Base-by-base conservation (phyloP, 2,329 filamentous ascomycete genomes). In the Cercospora citrullina region DNA sequence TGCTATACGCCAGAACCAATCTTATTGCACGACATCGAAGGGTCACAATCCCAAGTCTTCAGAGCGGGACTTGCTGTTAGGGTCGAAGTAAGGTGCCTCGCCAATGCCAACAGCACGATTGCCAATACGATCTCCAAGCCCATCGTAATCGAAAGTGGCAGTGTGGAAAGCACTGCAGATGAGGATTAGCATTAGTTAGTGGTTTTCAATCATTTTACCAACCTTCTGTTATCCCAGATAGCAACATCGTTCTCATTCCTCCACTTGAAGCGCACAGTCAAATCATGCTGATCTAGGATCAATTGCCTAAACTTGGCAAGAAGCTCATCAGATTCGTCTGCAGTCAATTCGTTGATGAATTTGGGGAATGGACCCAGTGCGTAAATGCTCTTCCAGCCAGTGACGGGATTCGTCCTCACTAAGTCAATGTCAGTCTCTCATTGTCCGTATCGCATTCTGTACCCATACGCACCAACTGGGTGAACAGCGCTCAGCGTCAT, bases 191-290 rank as follows among this genome's bases (percentile, higher is more conserved):
- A 90, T 87, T 1, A 87, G 85, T 59, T 12, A 23, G n/a, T 30
- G 18, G 16, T n/a, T 18, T n/a, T 33, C 18, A 4, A 9, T 21
- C 14, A 58, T 42, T 1, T 45, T 60, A 21, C 39, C 7, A 26
- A 60, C 51, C 31, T 64, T 6, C 87, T 79, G 68, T 91, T 91
- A 74, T 91, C 89, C 89, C 89, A 91, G 70, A 91, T 88, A 80
- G 81, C 74, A 73, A 84, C 77, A 73, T 84, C 83, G 69, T 86
- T 84, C 68, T 76, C 69, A 68, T 83, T 83, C 74, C 79, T 76
- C 84, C 84, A 86, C 69, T 81, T 79, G 71, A 83, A 80, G 21
- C 84, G 72, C 4, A 85, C 83, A 72, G 84, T 83, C 63, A 85
- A 71, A 69, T 86, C 84, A 71, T 86, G 84, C 72, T 84, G 85